Base-by-base conservation (phyloP, 495 filamentous ascomycete genomes). In the Neurospora sp. region DNA sequence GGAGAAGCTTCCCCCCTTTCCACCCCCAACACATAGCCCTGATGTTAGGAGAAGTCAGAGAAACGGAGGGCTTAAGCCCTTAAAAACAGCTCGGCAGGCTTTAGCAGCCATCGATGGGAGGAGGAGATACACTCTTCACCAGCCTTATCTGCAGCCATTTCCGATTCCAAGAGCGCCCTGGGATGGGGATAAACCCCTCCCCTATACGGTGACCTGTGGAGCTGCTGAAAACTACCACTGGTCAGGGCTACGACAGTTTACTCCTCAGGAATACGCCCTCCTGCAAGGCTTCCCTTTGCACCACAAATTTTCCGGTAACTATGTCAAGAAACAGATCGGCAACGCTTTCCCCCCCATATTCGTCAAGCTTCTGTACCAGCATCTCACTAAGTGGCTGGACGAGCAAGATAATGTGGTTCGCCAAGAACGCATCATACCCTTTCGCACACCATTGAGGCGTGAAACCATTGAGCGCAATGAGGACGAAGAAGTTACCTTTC, bases 271-370 rank as follows among this genome's bases (percentile, higher is more conserved):
- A 74, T 87, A 91, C 41, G 92, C 95, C 0, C 84, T 87, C 12
- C 77, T 98, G 3, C 92, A 96, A 73, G 89, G 89, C 0, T 98
- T 97, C 69, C 93, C 94, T 0, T 14, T 82, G 0, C 80, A 83
- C 3, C 91, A 93, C 80, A 78, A 82, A 3, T 97, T 97, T 74
- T 76, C 80, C 0, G 81, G 80, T 1, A 59, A 18, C 0, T 73
- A 79, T 7, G 82, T 89, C 3, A 88, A 87, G 72, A 90, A 85
- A 75, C 93, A 96, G 77, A 92, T 97, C 74, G 95, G 95, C 0
- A 98, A 98, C 78, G 93, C 94, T 0, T 93, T 96, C 8, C 92
- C 94, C 0, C 90, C 94, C 0, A 73, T 80, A 7, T 81, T 93
- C 0, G 91, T 90, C 0, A 81, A 85, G 48, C 83, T 85, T 0